Evolutionary conservation across 371 early-diverging fungal species (phyloP), one percentile per base, ranked within the genome.

Genomic region (Apophysomyces sp.): DNA sequence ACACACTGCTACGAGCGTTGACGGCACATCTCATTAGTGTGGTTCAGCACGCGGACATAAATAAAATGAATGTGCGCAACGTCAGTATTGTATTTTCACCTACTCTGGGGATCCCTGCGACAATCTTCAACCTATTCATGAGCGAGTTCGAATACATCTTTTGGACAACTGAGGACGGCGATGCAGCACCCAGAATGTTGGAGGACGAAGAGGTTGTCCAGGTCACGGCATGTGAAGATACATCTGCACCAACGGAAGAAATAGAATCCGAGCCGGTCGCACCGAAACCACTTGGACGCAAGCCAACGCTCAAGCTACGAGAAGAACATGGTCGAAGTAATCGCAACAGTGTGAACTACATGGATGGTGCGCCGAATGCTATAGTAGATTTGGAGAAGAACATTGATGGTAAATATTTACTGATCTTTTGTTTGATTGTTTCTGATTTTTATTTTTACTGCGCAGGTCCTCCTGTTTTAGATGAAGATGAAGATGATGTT

Each of bases 61-160:
- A 90, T 74, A 88, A 89, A 73, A 91, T 91, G 92, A 90, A 82
- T 3, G 78, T 87, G 56, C 79, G 86, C 31, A 91, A 91, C 69
- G 78, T 91, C 40, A 87, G 88, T 37, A 91, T 90, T 61, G 89
- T 91, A 6, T 91, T 91, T 53, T 78, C 88, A 18, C 89, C 89
- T 9, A 90, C 90, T 3, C 69, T 89, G 5, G 84, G 87, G 28
- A 84, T 92, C 11, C 89, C 90, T 11, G 87, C 87, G 1, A 84
- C 83, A 16, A 80, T 92, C 2, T 87, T 90, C 41, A 86, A 85
- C 34, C 57, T 89, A 54, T 78, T 92, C 69, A 74, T 90, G 76
- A 85, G 87, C 27, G 89, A 89, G 55, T 91, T 85, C 63, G 81
- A 81, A 24, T 76, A 79, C 55, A 78, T 89, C 32, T 91, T 91